A percentile compares a stretch with the other conserved stretches of the same genome.
Conservation (phyloP, 257 asterid species). For the Primulina tabacum region DNA sequence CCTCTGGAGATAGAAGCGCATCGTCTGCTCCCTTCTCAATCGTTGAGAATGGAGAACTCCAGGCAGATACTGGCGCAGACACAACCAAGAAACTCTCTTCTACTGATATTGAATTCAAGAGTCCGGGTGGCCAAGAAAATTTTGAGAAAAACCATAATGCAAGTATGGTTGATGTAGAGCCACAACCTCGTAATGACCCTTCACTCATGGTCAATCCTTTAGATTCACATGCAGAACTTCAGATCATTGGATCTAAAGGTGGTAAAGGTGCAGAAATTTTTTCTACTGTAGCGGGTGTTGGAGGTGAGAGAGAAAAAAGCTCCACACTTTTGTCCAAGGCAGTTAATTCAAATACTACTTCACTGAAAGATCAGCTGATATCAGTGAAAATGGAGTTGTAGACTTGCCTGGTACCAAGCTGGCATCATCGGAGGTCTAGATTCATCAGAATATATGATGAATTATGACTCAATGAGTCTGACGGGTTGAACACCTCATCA, state of each 20-base stretch:
- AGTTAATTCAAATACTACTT: background rate
- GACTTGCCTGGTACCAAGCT: background rate
- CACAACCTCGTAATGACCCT: slow-evolving; percentile 18
- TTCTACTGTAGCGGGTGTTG: slow-evolving; percentile 13
- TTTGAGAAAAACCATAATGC: slow-evolving; percentile 25
- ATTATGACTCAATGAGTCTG: slow-evolving; percentile 15
- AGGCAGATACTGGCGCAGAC: slow-evolving; percentile 25
- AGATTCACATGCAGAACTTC: slow-evolving; percentile 21
- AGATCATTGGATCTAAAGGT: slow-evolving; percentile 12
- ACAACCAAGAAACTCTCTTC: slow-evolving; percentile 24
- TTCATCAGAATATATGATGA: background rate
- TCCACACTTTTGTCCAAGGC: background rate
- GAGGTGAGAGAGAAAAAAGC: background rate
- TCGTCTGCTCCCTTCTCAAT: slow-evolving; percentile 17
- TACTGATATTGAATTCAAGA: slow-evolving; percentile 26
- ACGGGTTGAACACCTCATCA: background rate
- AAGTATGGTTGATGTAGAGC: slow-evolving; percentile 21
- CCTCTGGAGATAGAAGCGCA: slow-evolving; percentile 25
- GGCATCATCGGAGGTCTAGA: background rate
- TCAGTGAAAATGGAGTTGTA: slow-evolving; percentile 5
- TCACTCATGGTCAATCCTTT: slow-evolving; percentile 8
- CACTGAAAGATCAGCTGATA: slow-evolving; percentile 2
- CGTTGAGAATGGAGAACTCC: slow-evolving; percentile 27
- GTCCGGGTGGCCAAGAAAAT: slow-evolving; percentile 19
- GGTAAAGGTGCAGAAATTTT: slow-evolving; percentile 5